phyloP scores from a whole-genome alignment of 768 basidiomycete genomes.

The Grammothele lineata region DNA sequence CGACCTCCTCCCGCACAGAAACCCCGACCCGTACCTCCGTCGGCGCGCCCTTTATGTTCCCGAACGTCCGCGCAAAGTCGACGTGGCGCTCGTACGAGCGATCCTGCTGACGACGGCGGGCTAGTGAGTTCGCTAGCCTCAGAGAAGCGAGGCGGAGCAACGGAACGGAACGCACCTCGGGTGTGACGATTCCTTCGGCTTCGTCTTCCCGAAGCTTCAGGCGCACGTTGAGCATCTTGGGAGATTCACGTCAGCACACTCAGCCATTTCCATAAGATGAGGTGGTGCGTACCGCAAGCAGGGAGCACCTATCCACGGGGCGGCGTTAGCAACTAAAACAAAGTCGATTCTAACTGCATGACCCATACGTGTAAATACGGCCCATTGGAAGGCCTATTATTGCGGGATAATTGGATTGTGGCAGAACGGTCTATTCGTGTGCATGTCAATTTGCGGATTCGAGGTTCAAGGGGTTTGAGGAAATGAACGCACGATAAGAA shows the following conservation, averaged over 20 bases:
- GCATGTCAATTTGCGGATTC: too few species aligned
- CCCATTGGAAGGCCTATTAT: background rate
- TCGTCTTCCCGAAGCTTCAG: constrained; percentile 1
- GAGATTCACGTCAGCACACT: background rate
- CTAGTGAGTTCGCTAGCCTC: background rate
- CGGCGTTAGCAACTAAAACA: too few species aligned
- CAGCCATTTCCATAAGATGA: background rate
- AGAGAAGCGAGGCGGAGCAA: too few species aligned
- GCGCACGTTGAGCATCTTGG: constrained; percentile 1
- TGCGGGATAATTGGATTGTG: too few species aligned
- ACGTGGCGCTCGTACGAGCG: background rate
- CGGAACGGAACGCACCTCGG: too few species aligned
- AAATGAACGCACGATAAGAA: background rate
- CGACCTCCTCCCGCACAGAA: background rate
- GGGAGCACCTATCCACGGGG: too few species aligned
- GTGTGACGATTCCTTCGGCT: background rate
- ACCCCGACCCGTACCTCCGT: background rate
- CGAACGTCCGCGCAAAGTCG: background rate
- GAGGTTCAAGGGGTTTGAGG: background rate
- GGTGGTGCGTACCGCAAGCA: background rate
- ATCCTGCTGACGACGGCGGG: background rate
- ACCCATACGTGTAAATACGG: background rate
- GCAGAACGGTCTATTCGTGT: too few species aligned
- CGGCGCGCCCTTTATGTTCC: background rate
- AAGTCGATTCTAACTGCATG: too few species aligned